Conservation (phyloP, 2,329 filamentous ascomycete genomes). For the Monosporascus sp. region DNA sequence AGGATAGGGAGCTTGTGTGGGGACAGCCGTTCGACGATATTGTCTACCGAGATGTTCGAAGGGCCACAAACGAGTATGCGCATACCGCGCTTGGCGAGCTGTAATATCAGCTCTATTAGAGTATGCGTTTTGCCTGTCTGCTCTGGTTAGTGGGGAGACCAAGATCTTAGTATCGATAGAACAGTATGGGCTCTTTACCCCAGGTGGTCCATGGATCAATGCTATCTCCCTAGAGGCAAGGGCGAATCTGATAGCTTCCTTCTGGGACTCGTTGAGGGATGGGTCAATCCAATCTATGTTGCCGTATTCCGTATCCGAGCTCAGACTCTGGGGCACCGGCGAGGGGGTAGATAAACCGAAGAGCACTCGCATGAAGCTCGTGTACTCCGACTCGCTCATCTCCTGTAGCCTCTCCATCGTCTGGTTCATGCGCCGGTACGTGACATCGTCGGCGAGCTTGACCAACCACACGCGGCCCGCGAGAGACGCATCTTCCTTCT, state of each 20-base stretch:
- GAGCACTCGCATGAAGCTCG: conserved; percentile 54
- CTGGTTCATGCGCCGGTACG: conserved; percentile 58
- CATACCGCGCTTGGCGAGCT: conserved; percentile 67
- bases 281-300: conserved; percentile 56
- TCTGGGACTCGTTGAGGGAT: conserved; percentile 60
- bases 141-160: neutral
- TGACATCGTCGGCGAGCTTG: conserved; percentile 64
- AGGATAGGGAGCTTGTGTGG: conserved; percentile 82
- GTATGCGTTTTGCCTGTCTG: conserved; percentile 95
- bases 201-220: conserved; percentile 90
- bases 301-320: conserved; percentile 34
- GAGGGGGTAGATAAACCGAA: conserved; percentile 54
- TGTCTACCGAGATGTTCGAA: conserved; percentile 96
- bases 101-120: conserved; percentile 89
- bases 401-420: conserved; percentile 55
- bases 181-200: conserved; percentile 39
- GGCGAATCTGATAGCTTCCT: conserved; percentile 72
- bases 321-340: conserved; percentile 37
- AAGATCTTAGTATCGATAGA: conserved; percentile 5
- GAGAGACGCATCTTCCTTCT: conserved; percentile 42
- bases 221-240: conserved; percentile 76
- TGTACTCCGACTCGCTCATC: conserved; percentile 53
- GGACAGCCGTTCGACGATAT: conserved; percentile 88
- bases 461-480: conserved; percentile 55
- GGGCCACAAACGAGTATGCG: conserved; percentile 91